phyloP scores from a whole-genome alignment of 768 basidiomycete species.

The Coprinopsis cinerea region DNA sequence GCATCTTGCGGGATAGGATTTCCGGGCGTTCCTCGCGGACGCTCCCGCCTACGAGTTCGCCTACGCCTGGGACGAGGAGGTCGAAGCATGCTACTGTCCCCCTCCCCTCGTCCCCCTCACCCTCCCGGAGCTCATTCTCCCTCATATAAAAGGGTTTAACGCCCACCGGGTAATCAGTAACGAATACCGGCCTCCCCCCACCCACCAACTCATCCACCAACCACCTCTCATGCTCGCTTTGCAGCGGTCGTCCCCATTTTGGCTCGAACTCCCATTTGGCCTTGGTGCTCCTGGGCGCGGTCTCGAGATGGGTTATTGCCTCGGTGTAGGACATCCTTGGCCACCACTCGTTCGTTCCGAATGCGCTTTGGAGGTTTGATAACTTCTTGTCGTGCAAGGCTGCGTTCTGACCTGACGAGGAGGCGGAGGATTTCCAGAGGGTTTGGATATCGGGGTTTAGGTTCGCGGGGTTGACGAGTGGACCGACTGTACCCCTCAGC shows the following conservation, averaged over 20 bases:
- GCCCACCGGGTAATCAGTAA: conserved; percentile 78
- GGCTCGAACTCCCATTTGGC: conserved; percentile 36
- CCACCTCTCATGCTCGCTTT: conserved; percentile 92
- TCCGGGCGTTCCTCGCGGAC: conserved; percentile 73
- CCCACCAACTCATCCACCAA: conserved; percentile 59
- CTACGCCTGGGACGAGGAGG: conserved; percentile 79
- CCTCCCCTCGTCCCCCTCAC: not conserved
- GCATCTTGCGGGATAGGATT: conserved; percentile 47
- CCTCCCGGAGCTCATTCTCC: conserved; percentile 39
- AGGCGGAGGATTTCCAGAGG: too few species aligned
- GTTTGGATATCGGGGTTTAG: conserved; percentile 1
- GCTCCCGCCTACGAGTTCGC: conserved; percentile 91
- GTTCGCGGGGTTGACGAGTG: conserved; percentile 8
- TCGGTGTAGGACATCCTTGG: conserved; percentile 71
- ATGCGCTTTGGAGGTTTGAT: conserved; percentile 33
- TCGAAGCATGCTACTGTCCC: conserved; percentile 86
- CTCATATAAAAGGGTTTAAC: conserved; percentile 99
- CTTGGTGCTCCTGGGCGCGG: not conserved
- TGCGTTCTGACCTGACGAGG: too few species aligned
- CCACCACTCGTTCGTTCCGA: conserved; percentile 44
- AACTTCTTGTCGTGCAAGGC: too few species aligned
- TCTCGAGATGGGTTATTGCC: conserved; percentile 54
- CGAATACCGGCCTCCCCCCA: conserved; percentile 76
- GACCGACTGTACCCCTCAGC: conserved; percentile 21
- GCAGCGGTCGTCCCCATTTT: conserved; percentile 63